Conservation (phyloP, 768 basidiomycete species). For the Tubosaeta brunneosetosa region DNA sequence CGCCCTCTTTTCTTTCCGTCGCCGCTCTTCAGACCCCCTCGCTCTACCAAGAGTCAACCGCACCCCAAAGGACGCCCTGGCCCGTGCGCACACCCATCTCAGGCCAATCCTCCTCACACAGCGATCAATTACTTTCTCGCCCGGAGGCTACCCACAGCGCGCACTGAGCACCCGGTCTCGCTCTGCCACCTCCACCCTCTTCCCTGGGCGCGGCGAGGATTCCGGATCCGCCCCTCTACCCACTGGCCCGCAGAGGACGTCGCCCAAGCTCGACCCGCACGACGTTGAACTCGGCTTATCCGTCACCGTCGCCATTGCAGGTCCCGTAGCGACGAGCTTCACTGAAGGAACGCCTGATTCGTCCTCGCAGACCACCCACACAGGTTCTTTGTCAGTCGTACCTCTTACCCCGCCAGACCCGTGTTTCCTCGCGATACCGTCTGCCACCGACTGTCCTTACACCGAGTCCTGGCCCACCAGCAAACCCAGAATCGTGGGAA, state of each 20-base stretch:
- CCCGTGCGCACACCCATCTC: conserved; percentile 12
- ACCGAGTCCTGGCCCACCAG: conserved; percentile 17
- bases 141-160: neutral
- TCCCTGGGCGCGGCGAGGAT: neutral
- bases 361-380: conserved; percentile 7
- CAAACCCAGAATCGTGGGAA: conserved; percentile 11
- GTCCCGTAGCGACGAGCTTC: neutral
- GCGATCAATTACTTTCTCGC: conserved; percentile 2
- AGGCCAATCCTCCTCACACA: conserved; percentile 20
- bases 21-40: conserved; percentile 10
- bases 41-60: conserved; percentile 4
- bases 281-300: conserved; percentile 18
- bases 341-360: conserved; percentile 10
- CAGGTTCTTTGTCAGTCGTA: conserved; percentile 3
- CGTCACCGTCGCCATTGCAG: neutral
- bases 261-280: conserved; percentile 14
- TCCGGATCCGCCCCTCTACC: neutral
- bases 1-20: conserved; percentile 16
- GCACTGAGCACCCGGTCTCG: conserved; percentile 2
- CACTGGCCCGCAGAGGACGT: conserved; percentile 10
- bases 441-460: conserved; percentile 20
- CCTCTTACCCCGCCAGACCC: conserved; percentile 25
- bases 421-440: conserved; percentile 16
- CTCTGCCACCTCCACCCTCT: conserved; percentile 15
- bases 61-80: conserved; percentile 7